Conservation (phyloP, 495 filamentous ascomycete genomes). For the Alectoria sarmentosa region DNA sequence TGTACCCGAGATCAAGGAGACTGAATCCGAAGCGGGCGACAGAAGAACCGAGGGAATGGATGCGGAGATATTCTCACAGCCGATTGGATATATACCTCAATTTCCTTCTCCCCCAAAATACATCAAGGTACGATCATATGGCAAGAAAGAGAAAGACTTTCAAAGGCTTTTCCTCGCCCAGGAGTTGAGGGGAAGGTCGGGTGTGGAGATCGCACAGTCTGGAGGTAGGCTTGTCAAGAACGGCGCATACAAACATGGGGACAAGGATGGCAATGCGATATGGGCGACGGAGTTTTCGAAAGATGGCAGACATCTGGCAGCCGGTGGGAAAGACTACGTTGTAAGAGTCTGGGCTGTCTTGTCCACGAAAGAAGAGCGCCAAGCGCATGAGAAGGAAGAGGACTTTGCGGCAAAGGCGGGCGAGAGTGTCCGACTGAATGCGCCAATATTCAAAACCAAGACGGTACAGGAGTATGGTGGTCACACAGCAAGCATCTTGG, state of each 20-base stretch:
- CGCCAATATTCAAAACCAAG: slow-evolving; percentile 81
- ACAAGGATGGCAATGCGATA: slow-evolving; percentile 50
- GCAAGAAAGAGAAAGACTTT: slow-evolving; percentile 81
- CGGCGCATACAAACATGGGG: slow-evolving; percentile 30
- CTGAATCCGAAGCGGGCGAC: slow-evolving; percentile 66
- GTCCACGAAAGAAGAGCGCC: slow-evolving; percentile 69
- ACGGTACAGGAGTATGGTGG: slow-evolving; percentile 74
- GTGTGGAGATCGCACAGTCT: slow-evolving; percentile 32
- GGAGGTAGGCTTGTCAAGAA: slow-evolving; percentile 25
- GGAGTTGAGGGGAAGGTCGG: slow-evolving; percentile 54
- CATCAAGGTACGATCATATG: slow-evolving; percentile 71
- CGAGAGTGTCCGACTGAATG: slow-evolving; percentile 58
- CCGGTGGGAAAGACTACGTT: slow-evolving; percentile 77
- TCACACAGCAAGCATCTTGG: slow-evolving; percentile 81
- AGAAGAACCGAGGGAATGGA: slow-evolving; percentile 69
- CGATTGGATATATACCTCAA: slow-evolving; percentile 81
- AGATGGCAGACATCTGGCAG: slow-evolving; percentile 86
- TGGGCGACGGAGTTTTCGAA: slow-evolving; percentile 93
- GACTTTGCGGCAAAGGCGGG: slow-evolving; percentile 45
- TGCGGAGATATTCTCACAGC: slow-evolving; percentile 69
- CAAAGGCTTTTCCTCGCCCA: slow-evolving; percentile 86
- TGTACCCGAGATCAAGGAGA: slow-evolving; percentile 49
- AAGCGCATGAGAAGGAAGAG: slow-evolving; percentile 62
- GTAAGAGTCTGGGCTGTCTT: slow-evolving; percentile 91
- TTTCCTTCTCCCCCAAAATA: slow-evolving; percentile 88